A percentile compares a stretch with the other conserved stretches of the same genome.
Evolutionary conservation across 768 basidiomycete genomes (phyloP).

Genomic region (Xerocomus spinulosus): DNA sequence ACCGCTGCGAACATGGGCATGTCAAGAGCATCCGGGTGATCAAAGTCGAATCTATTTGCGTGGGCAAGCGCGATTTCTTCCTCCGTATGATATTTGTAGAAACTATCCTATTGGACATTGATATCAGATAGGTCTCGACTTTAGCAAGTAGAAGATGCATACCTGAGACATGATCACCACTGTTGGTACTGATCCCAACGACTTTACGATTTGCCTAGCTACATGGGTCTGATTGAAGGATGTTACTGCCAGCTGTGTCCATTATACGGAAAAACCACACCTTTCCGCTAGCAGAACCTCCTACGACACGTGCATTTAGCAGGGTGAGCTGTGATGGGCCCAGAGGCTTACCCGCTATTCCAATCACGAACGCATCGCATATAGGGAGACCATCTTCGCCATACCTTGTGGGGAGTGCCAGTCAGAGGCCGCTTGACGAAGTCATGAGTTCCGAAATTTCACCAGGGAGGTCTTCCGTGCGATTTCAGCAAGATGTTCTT

Average conservation of each 20-base stretch:
- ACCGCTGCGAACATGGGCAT: slow-evolving; percentile 81
- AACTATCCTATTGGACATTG: slow-evolving; percentile 65
- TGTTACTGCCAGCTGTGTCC: slow-evolving; percentile 2
- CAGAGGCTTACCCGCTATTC: slow-evolving; percentile 63
- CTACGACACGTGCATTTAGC: slow-evolving; percentile 33
- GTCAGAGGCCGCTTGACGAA: slow-evolving; percentile 12
- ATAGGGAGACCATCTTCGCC: slow-evolving; percentile 66
- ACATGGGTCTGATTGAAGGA: slow-evolving; percentile 64
- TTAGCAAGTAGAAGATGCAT: slow-evolving; percentile 3
- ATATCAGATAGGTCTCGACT: neutral
- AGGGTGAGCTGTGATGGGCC: neutral
- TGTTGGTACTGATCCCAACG: slow-evolving; percentile 78
- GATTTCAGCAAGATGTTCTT: slow-evolving; percentile 79
- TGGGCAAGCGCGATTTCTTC: slow-evolving; percentile 85
- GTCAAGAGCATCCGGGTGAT: slow-evolving; percentile 92
- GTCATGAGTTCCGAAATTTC: slow-evolving; percentile 12
- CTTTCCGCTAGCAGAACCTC: slow-evolving; percentile 87
- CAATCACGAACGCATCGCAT: slow-evolving; percentile 78
- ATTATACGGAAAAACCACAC: slow-evolving; percentile 34
- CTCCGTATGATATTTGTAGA: slow-evolving; percentile 77
- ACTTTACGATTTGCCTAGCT: slow-evolving; percentile 72
- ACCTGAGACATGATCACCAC: slow-evolving; percentile 92
- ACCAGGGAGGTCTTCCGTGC: slow-evolving; percentile 87
- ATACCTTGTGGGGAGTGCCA: slow-evolving; percentile 50
- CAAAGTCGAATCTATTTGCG: slow-evolving; percentile 76